Conservation (phyloP, 441 rosid species). For the Lepidium campestre region DNA sequence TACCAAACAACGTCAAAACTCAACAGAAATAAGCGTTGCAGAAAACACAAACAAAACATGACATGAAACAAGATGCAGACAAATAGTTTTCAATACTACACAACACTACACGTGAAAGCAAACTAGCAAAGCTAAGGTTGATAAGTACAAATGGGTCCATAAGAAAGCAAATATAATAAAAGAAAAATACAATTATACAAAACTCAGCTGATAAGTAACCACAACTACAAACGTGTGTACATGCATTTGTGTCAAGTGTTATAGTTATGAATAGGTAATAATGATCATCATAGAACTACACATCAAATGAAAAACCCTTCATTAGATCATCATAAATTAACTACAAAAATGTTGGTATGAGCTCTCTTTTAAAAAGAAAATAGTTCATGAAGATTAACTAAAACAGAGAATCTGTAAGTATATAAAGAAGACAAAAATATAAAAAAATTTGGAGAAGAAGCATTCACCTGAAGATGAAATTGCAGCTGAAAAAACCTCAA, state of each 20-base stretch:
- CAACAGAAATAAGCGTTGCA: not conserved
- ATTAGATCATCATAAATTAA: not conserved
- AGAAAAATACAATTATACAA: not conserved
- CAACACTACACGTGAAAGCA: too few relatives aligned
- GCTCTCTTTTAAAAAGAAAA: not conserved
- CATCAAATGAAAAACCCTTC: not conserved
- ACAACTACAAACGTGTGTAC: not conserved
- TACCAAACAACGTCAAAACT: too few relatives aligned
- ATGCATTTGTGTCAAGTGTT: not conserved
- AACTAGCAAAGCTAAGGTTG: too few relatives aligned
- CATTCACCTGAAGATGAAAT: too few relatives aligned
- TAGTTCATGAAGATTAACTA: not conserved
- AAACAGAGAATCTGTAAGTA: not conserved
- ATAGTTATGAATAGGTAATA: not conserved
- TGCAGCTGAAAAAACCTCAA: too few relatives aligned
- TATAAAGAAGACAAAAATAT: not conserved
- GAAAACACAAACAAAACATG: not conserved
- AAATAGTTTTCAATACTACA: not conserved
- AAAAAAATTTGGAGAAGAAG: too few relatives aligned
- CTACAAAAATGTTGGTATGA: not conserved
- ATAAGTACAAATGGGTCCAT: slow-evolving; percentile 9
- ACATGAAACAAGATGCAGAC: not conserved
- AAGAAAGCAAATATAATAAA: not conserved
- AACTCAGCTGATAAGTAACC: slow-evolving; percentile 9
- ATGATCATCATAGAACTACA: slow-evolving; percentile 1